phyloP scores from a whole-genome alignment of 805 yeast genomes.

The Starmerella sirachaensis region DNA sequence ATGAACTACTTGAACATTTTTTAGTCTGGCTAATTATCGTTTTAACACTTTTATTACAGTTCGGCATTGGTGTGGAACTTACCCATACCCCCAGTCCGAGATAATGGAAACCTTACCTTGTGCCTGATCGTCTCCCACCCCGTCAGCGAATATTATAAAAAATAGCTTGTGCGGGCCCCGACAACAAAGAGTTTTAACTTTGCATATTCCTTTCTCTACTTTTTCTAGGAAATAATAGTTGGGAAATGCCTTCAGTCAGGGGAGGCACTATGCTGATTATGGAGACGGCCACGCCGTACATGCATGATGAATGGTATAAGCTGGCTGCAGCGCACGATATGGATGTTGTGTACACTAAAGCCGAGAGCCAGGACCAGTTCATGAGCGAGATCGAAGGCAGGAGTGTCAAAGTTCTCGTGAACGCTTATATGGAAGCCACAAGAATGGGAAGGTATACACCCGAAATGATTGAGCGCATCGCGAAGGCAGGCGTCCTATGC shows the following conservation, averaged over 20 bases:
- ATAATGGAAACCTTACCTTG: no score
- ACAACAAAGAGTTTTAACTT: no score
- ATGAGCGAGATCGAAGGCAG: conserved; percentile 7
- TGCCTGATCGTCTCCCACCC: no score
- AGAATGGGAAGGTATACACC: conserved; percentile 15
- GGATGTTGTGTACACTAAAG: conserved; percentile 5
- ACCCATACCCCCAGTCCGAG: no score
- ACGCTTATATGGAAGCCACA: conserved; percentile 16
- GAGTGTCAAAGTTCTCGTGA: conserved; percentile 15
- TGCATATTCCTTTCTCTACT: no score
- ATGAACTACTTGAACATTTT: no score
- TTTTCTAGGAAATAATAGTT: no score
- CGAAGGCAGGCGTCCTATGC: conserved; percentile 24
- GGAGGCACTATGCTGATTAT: conserved; percentile 5
- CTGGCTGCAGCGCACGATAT: conserved; percentile 11
- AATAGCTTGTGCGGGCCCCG: no score
- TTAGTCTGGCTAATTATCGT: no score
- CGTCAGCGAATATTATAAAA: no score
- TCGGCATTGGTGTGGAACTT: no score
- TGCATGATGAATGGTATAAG: conserved; percentile 8
- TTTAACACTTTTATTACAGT: no score
- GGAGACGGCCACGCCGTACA: conserved; percentile 7
- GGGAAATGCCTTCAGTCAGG: not conserved
- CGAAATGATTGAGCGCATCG: conserved; percentile 15
- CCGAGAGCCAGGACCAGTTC: conserved; percentile 15